Conservation (phyloP, 257 asterid genomes). For the Buddleja alternifolia region DNA sequence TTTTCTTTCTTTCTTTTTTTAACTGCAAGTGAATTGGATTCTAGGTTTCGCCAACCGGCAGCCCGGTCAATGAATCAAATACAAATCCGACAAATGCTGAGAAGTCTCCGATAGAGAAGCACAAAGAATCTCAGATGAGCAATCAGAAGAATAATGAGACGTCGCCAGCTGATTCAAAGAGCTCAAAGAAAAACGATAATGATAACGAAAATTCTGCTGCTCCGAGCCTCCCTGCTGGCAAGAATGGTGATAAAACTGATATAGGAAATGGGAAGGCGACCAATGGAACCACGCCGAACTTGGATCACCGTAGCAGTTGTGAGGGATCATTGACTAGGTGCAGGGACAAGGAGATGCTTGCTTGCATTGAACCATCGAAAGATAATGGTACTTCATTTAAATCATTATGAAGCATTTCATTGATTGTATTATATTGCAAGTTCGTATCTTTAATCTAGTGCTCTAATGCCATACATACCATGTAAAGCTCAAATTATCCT, state of each 20-base stretch:
- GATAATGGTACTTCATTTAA: constrained; percentile 24
- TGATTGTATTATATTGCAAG: constrained; percentile 22
- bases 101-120: constrained; percentile 36
- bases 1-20: background rate
- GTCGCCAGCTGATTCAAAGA: constrained; percentile 37
- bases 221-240: constrained; percentile 27
- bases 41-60: constrained; percentile 50
- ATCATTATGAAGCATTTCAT: constrained; percentile 7
- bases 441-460: constrained; percentile 14
- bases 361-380: constrained; percentile 45
- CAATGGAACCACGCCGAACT: constrained; percentile 17
- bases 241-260: constrained; percentile 20
- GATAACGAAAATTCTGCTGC: constrained; percentile 21
- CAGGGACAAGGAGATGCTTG: constrained; percentile 36
- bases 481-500: constrained; percentile 1
- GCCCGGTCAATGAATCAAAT: constrained; percentile 38
- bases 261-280: constrained; percentile 26
- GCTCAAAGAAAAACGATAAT: constrained; percentile 24
- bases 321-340: constrained; percentile 37
- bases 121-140: constrained; percentile 29
- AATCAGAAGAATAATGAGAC: constrained; percentile 32
- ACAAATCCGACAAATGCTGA: constrained; percentile 33
- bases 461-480: constrained; percentile 6
- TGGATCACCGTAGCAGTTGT: constrained; percentile 36
- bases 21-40: constrained; percentile 24